phyloP scores from a whole-genome alignment of 1,284 basidiomycete species.

The Melampsora americana region DNA sequence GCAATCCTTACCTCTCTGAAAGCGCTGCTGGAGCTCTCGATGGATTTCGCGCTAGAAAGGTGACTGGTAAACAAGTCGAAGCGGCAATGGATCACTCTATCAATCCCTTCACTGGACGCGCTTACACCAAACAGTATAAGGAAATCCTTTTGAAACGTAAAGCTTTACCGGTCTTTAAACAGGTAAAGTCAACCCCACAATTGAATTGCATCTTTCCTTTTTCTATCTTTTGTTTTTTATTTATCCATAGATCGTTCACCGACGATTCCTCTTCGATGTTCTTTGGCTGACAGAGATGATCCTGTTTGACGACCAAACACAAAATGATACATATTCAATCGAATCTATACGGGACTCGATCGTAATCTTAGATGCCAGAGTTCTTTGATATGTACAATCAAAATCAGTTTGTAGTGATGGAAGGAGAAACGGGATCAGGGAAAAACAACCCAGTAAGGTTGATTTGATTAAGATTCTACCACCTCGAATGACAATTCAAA shows the following conservation, averaged over 20 bases:
- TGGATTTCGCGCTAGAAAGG: slow-evolving; percentile 73
- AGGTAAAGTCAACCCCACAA: slow-evolving; percentile 53
- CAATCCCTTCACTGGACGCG: slow-evolving; percentile 82
- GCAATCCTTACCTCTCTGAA: slow-evolving; percentile 62
- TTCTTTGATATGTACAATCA: slow-evolving; percentile 81
- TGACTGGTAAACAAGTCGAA: slow-evolving; percentile 69
- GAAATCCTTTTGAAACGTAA: slow-evolving; percentile 80
- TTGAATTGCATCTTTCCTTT: background rate
- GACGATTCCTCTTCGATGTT: slow-evolving; percentile 26
- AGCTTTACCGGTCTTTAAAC: slow-evolving; percentile 83
- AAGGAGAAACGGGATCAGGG: slow-evolving; percentile 97
- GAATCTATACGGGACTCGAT: background rate
- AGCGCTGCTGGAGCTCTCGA: slow-evolving; percentile 59
- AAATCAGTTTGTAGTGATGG: slow-evolving; percentile 90
- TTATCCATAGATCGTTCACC: slow-evolving; percentile 17
- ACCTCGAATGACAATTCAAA: background rate
- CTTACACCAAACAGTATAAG: slow-evolving; percentile 74
- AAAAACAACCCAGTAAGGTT: slow-evolving; percentile 86
- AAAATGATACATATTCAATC: background rate
- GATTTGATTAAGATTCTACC: background rate
- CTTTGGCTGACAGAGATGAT: slow-evolving; percentile 41
- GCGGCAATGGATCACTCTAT: slow-evolving; percentile 66
- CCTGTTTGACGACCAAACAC: slow-evolving; percentile 6
- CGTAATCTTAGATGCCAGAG: slow-evolving; percentile 68
- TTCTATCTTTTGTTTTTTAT: background rate